Percentiles rank a stretch among this genome's conserved stretches.
Evolutionary conservation across 2,329 filamentous ascomycete genomes (phyloP).

Genomic region (Cladosporium halotolerans): DNA sequence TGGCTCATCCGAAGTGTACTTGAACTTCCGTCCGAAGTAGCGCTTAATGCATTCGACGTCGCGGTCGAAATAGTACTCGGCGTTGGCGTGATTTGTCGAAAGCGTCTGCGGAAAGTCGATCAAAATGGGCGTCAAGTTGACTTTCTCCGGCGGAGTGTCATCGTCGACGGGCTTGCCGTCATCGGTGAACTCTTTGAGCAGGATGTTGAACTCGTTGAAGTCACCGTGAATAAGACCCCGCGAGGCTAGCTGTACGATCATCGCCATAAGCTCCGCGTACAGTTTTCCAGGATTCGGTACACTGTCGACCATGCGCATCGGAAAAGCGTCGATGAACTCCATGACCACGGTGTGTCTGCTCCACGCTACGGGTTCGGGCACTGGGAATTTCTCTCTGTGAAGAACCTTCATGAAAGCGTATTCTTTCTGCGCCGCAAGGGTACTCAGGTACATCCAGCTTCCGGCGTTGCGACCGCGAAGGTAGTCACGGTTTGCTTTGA

Average conservation of each 20-base stretch:
- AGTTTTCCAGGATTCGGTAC: conserved; percentile 79
- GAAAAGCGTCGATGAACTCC: conserved; percentile 86
- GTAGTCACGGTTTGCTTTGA: conserved; percentile 95
- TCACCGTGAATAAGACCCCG: conserved; percentile 94
- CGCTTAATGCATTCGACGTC: conserved; percentile 93
- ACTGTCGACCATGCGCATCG: conserved; percentile 77
- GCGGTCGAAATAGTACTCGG: conserved; percentile 94
- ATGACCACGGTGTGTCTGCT: conserved; percentile 95
- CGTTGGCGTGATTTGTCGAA: conserved; percentile 87
- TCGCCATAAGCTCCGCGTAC: conserved; percentile 82
- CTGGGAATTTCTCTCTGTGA: conserved; percentile 74
- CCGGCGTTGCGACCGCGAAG: conserved; percentile 71
- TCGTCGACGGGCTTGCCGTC: conserved; percentile 19
- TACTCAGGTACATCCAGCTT: conserved; percentile 97
- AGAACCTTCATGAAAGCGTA: conserved; percentile 90
- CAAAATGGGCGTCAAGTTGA: conserved; percentile 68
- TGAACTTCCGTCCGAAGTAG: conserved; percentile 84
- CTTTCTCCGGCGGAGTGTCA: conserved; percentile 25
- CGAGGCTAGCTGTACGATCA: conserved; percentile 76
- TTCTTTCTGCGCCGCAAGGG: conserved; percentile 88
- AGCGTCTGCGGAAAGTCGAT: conserved; percentile 99
- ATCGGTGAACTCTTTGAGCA: conserved; percentile 66
- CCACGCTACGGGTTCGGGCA: conserved; percentile 81
- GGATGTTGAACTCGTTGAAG: conserved; percentile 98
- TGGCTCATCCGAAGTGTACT: conserved; percentile 72